A percentile compares a stretch with the other conserved stretches of the same genome.
phyloP scores from a whole-genome alignment of 495 filamentous ascomycete species.

The Podospora bellae-mahoneyi region DNA sequence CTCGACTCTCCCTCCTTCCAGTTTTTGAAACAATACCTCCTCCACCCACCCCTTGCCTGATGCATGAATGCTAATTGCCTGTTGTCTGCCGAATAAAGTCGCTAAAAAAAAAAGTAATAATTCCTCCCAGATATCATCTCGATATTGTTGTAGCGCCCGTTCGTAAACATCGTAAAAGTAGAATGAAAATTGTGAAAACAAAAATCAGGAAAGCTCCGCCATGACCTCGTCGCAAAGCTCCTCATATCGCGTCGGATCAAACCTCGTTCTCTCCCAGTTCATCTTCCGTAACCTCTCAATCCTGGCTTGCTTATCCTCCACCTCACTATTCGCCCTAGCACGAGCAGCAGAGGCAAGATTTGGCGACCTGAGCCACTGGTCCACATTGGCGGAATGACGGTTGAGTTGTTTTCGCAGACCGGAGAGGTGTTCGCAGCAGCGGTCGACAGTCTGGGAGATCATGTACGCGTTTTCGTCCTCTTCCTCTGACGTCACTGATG shows the following conservation, averaged over 20 bases:
- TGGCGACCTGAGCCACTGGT: conserved; percentile 31
- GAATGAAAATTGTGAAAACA: neutral
- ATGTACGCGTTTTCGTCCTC: conserved; percentile 34
- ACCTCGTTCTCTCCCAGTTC: conserved; percentile 50
- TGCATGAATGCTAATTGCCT: neutral
- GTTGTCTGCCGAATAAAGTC: neutral
- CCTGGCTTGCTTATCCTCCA: conserved; percentile 38
- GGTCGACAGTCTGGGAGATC: conserved; percentile 41
- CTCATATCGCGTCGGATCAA: conserved; percentile 47
- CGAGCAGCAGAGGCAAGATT: neutral
- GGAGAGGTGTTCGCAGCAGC: conserved; percentile 42
- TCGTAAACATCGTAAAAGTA: conserved; percentile 3
- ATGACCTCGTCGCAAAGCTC: conserved; percentile 46
- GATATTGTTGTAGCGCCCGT: neutral
- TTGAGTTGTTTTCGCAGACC: conserved; percentile 39
- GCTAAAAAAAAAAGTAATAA: conserved; percentile 7
- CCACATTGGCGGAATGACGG: conserved; percentile 39
- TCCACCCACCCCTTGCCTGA: neutral
- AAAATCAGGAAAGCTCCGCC: conserved; percentile 35
- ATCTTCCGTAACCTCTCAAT: conserved; percentile 45
- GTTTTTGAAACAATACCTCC: neutral
- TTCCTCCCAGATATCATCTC: neutral
- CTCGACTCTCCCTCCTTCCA: neutral
- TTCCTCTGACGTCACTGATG: neutral
- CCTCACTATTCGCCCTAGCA: neutral